Conservation (phyloP, 805 yeast species). For the Candida arabinofermentans region DNA sequence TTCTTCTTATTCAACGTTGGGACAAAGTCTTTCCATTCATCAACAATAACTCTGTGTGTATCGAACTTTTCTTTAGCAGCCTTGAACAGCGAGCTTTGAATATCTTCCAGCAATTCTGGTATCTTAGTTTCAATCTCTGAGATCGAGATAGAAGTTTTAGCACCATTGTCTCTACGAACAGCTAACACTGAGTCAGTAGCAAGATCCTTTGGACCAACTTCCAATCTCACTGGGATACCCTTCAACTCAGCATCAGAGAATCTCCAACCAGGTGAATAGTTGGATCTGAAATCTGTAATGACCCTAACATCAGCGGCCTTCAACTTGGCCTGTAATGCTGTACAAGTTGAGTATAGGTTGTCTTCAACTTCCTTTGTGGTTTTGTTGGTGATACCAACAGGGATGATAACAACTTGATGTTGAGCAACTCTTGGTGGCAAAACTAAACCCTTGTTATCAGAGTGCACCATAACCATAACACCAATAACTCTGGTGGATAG, state of each 20-base stretch:
- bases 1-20: constrained; percentile 89
- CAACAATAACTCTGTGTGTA: constrained; percentile 74
- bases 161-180: constrained; percentile 89
- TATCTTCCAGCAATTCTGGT: constrained; percentile 73
- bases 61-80: constrained; percentile 84
- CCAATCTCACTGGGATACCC: constrained; percentile 92
- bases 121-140: constrained; percentile 61
- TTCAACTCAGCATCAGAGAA: constrained; percentile 95
- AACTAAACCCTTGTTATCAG: constrained; percentile 97
- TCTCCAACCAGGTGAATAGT: constrained; percentile 98
- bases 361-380: constrained; percentile 72
- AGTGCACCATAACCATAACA: constrained; percentile 98
- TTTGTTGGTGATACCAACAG: constrained; percentile 91
- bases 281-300: constrained; percentile 83
- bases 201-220: constrained; percentile 95
- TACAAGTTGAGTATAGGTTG: constrained; percentile 66
- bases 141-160: constrained; percentile 64
- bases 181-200: constrained; percentile 75
- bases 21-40: constrained; percentile 88
- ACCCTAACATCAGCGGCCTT: constrained; percentile 64
- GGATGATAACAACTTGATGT: constrained; percentile 86
- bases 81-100: constrained; percentile 70
- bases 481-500: constrained; percentile 97
- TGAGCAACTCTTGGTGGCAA: constrained; percentile 97
- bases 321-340: constrained; percentile 61